Evolutionary conservation across 2,329 filamentous ascomycete genomes (phyloP), one percentile per base, ranked within the genome.

Genomic region (Spiromastix sp.): DNA sequence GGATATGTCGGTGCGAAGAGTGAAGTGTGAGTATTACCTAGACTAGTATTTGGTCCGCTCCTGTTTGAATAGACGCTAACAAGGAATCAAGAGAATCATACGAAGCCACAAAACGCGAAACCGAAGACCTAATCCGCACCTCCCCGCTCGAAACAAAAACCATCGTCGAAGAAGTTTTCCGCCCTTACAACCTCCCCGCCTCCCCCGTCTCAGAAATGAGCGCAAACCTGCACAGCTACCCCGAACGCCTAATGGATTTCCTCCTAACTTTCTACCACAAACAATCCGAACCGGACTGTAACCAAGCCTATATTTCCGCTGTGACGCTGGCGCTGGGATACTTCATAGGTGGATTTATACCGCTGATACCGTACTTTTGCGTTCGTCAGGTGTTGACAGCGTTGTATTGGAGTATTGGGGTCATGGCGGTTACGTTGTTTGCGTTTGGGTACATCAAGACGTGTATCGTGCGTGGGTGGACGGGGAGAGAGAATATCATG

Each of bases 281-380:
- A 32, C 57, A 67, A 26, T 47, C 58, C 2, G 56, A 59, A 38
- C 64, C 64, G 2, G 59, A 64, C 28, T 60, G 58, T 32, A 61
- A 64, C 32, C 57, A 63, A 38, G 64, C 65, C 8, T 66, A 59
- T 48, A 59, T 59, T 29, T 78, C 73, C 0, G 80, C 77, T 2
- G 43, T 77, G 17, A 82, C 76, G 6, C 79, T 85, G 48, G 75
- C 78, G 0, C 48, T 76, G 11, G 77, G 77, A 22, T 85, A 85
- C 53, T 77, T 84, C 34, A 55, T 83, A 15, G 80, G 80, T 13
- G 80, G 80, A 0, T 63, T 83, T 36, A 70, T 84, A n/a, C 79
- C 80, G 10, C 67, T 84, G 48, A 57, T 81, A 27, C 80, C 80
- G 0, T 85, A 85, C 58, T 77, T 84, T 44, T 64, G 79, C 36